A percentile compares a stretch with the other conserved stretches of the same genome.
These are phyloP conservation scores for Flaveria sonorensis DNA, from an alignment of 129 eudicot species.

Conservation along the genomic window DNA sequence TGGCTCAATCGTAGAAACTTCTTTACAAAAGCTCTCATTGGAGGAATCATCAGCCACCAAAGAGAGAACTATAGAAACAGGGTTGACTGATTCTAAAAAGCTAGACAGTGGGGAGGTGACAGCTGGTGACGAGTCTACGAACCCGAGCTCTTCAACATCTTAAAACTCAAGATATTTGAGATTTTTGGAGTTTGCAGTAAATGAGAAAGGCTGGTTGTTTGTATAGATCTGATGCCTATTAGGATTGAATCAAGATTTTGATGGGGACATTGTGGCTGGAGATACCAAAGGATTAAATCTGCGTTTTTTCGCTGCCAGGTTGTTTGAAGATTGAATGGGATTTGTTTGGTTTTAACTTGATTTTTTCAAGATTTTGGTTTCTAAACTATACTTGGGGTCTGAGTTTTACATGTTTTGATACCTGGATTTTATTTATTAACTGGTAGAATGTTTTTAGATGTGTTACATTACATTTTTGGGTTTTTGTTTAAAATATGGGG, in stretches of 20 bases:
- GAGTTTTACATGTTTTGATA: conserved; percentile 11
- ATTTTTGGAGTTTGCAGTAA: conserved; percentile 35
- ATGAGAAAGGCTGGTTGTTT: conserved; percentile 26
- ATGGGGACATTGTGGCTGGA: conserved; percentile 7
- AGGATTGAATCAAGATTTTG: conserved; percentile 26
- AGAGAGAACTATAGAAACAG: conserved; percentile 8
- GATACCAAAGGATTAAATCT: conserved; percentile 9
- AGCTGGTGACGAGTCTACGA: conserved; percentile 19
- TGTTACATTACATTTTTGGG: conserved; percentile 15
- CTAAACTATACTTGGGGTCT: background rate
- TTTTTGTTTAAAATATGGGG: background rate
- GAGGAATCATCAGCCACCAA: conserved; percentile 16
- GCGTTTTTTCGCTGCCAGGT: background rate
- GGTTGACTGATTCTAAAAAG: conserved; percentile 14
- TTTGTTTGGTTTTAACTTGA: conserved; percentile 5
- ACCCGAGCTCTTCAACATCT: conserved; percentile 13
- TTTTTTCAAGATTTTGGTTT: background rate
- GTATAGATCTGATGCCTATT: conserved; percentile 27
- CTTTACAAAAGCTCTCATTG: conserved; percentile 39
- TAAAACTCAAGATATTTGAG: conserved; percentile 14
- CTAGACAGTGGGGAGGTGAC: conserved; percentile 35
- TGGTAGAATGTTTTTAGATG: conserved; percentile 4
- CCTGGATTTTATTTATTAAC: background rate
- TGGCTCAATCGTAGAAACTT: conserved; percentile 27
- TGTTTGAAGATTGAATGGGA: conserved; percentile 24